phyloP scores from a whole-genome alignment of 2,329 filamentous ascomycete genomes.

The Tolypocladium ovalisporum region DNA sequence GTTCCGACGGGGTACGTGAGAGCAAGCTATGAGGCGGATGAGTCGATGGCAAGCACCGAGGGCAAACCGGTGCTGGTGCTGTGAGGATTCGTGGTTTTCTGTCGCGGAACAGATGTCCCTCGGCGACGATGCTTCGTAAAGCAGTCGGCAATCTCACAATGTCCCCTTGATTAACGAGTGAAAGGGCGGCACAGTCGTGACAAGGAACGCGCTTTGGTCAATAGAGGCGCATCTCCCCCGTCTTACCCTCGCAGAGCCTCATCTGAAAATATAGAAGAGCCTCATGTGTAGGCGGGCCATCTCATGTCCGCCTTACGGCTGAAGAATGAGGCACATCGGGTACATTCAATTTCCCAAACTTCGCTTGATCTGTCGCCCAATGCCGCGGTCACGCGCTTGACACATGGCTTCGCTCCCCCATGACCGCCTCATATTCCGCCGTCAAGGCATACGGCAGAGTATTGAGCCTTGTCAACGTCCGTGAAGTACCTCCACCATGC shows the following conservation, averaged over 20 bases:
- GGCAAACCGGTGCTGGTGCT: slow-evolving; percentile 3
- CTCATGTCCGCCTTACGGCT: background rate
- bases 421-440: background rate
- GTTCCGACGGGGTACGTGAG: slow-evolving; percentile 7
- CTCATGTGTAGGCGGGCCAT: background rate
- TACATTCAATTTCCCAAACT: background rate
- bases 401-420: background rate
- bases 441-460: background rate
- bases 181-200: background rate
- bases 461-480: background rate
- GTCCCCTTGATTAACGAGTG: background rate
- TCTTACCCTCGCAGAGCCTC: background rate
- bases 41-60: background rate
- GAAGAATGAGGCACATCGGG: background rate
- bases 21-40: slow-evolving; percentile 5
- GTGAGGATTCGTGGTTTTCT: background rate
- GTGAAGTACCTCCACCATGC: background rate
- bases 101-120: background rate
- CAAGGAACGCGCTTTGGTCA: too few relatives aligned
- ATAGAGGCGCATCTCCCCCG: too few relatives aligned
- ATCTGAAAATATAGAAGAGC: background rate
- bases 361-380: background rate
- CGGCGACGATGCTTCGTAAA: background rate
- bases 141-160: background rate
- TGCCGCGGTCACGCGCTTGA: background rate